phyloP scores from a whole-genome alignment of 306 rosid species.

The Gastrolobium villosum region DNA sequence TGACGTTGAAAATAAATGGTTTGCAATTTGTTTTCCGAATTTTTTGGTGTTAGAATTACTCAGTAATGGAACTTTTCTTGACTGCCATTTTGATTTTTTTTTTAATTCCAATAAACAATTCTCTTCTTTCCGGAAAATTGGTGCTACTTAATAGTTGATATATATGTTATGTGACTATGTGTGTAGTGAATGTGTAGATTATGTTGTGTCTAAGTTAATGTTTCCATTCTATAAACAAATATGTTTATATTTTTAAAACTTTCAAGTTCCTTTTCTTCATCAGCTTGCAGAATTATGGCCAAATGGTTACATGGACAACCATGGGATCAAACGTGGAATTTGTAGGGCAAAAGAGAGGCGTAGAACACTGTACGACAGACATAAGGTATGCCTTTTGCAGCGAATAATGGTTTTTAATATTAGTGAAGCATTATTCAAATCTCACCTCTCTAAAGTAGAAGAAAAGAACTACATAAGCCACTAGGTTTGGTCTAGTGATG shows the following conservation, averaged over 20 bases:
- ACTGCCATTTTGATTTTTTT: conserved; percentile 25
- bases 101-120: neutral
- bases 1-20: conserved; percentile 10
- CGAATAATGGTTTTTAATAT: conserved; percentile 32
- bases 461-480: too few relatives aligned
- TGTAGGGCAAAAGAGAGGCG: conserved; percentile 95
- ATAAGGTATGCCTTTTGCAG: conserved; percentile 64
- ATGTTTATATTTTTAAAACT: conserved; percentile 25
- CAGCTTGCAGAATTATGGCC: conserved; percentile 99
- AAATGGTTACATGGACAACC: conserved; percentile 94
- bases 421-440: conserved; percentile 17
- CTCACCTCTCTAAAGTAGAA: conserved; percentile 15
- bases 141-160: conserved; percentile 18
- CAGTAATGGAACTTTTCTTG: neutral
- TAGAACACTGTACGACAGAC: conserved; percentile 64
- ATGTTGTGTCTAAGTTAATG: conserved; percentile 21
- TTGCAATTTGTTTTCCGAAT: conserved; percentile 30
- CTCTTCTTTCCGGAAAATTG: conserved; percentile 33
- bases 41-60: conserved; percentile 37
- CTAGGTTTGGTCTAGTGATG: too few relatives aligned
- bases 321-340: conserved; percentile 95
- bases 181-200: conserved; percentile 10
- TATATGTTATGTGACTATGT: neutral
- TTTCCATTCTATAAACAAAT: conserved; percentile 20
- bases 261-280: conserved; percentile 41